These are phyloP conservation scores for Pseudogymnoascus sp. DNA, from an alignment of 2,329 filamentous ascomycete genomes.

Conservation along the genomic window DNA sequence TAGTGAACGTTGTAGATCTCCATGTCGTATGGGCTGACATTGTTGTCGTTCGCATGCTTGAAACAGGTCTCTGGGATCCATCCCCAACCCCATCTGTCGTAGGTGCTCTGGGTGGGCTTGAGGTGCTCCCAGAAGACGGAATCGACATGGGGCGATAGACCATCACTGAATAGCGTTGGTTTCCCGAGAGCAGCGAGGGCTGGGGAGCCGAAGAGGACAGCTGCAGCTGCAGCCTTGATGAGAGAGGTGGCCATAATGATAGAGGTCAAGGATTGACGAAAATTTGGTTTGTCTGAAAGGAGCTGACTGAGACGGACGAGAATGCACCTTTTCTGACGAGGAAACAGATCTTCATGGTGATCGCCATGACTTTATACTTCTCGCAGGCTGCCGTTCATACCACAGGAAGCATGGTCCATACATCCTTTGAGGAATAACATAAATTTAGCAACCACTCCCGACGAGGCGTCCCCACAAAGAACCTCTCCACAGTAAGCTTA, in stretches of 20 bases:
- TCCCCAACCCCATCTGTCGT: conserved; percentile 11
- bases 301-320: background rate
- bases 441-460: background rate
- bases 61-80: conserved; percentile 15
- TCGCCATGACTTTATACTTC: background rate
- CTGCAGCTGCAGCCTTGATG: background rate
- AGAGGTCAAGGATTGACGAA: background rate
- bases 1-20: conserved; percentile 15
- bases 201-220: background rate
- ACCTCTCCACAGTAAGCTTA: background rate
- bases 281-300: background rate
- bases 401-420: background rate
- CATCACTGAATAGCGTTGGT: conserved; percentile 1
- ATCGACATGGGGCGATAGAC: conserved; percentile 11
- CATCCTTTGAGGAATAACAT: background rate
- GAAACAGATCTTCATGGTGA: background rate
- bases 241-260: background rate
- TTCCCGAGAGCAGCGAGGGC: background rate
- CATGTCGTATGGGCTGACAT: conserved; percentile 9
- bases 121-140: conserved; percentile 7
- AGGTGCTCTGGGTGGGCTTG: background rate
- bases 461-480: background rate
- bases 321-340: background rate
- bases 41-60: conserved; percentile 11
- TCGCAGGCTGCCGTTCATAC: background rate